Evolutionary conservation across 1,139 yeast species (phyloP).

Genomic region (Hansenula anomala): DNA sequence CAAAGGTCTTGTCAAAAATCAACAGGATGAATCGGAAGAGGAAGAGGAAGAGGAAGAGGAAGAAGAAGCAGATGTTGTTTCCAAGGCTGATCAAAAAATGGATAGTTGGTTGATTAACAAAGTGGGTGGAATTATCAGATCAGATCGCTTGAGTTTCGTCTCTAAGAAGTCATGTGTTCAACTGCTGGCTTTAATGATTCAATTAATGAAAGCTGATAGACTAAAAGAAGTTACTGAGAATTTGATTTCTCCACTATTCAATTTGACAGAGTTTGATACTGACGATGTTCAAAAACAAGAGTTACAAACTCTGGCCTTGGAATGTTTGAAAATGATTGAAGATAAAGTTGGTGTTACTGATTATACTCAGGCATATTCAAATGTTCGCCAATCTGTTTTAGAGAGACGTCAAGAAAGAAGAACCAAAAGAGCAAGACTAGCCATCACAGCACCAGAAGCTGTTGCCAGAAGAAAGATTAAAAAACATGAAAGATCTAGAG

Average conservation of each 20-base stretch:
- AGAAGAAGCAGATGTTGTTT: constrained; percentile 22
- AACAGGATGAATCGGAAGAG: constrained; percentile 22
- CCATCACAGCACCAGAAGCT: constrained; percentile 73
- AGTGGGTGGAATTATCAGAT: constrained; percentile 59
- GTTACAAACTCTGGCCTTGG: constrained; percentile 55
- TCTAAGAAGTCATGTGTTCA: constrained; percentile 69
- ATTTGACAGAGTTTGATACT: constrained; percentile 42
- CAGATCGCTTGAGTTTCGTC: constrained; percentile 48
- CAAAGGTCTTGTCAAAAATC: constrained; percentile 18
- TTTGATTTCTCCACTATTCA: constrained; percentile 57
- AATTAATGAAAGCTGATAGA: constrained; percentile 39
- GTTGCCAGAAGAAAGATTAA: constrained; percentile 73
- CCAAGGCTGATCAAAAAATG: constrained; percentile 42
- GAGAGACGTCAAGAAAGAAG: constrained; percentile 71
- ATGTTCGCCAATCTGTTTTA: constrained; percentile 55
- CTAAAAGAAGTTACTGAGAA: constrained; percentile 38
- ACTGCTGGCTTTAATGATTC: constrained; percentile 51
- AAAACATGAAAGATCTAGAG: constrained; percentile 72
- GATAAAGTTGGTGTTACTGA: constrained; percentile 68
- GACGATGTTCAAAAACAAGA: constrained; percentile 42
- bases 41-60: constrained; percentile 24
- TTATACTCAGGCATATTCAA: constrained; percentile 59
- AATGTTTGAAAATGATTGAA: constrained; percentile 67
- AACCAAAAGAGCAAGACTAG: constrained; percentile 70
- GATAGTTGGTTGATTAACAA: constrained; percentile 61